Base-by-base conservation (phyloP, 2,329 filamentous ascomycete genomes). In the Diplodia seriata region DNA sequence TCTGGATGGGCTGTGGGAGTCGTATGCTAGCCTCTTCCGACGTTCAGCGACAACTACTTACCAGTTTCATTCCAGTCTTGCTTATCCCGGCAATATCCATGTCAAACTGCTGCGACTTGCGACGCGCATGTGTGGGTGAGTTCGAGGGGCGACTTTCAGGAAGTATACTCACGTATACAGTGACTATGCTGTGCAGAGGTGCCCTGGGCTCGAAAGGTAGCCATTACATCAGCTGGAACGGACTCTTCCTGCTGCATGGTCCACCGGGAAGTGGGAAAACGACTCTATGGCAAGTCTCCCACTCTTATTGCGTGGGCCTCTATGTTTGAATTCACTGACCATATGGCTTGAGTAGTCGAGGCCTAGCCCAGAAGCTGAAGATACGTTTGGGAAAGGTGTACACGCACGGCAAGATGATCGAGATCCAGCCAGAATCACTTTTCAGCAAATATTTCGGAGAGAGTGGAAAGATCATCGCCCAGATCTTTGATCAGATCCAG, bases 391-490 rank as follows among this genome's bases (percentile, higher is more conserved):
- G 76, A 1, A 70, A 74, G 2, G 67, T 66, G 2, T 85, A 80
- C 68, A 73, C 75, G 1, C 62, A 73, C 0, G 76, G 77, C 0
- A 77, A 73, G 26, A 74, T 85, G 4, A 71, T 85, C 55, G 79
- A 85, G 65, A 74, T 85, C 69, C 81, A 84, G 53, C 79, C 82
- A 1, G 78, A 81, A 26, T 75, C 77, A 3, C 73, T 85, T 23
- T 73, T 84, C 5, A 83, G 80, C 69, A 83, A 82, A 65, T 84
- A 77, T 69, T 85, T 82, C 65, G 81, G 82, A n/a, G 81, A 83
- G 67, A 83, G 80, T 68, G 79, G 80, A 3, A 80, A 81, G 62
- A 76, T 81, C 9, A 77, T 85, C 0, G 76, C 76, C 14, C 71
- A 76, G 7, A 77, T 83, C 2, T 84, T 85, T 69, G 78, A 79